A percentile compares a stretch with the other conserved stretches of the same genome.
Evolutionary conservation across 441 rosid species (phyloP).

Genomic region (Capsella rubella): DNA sequence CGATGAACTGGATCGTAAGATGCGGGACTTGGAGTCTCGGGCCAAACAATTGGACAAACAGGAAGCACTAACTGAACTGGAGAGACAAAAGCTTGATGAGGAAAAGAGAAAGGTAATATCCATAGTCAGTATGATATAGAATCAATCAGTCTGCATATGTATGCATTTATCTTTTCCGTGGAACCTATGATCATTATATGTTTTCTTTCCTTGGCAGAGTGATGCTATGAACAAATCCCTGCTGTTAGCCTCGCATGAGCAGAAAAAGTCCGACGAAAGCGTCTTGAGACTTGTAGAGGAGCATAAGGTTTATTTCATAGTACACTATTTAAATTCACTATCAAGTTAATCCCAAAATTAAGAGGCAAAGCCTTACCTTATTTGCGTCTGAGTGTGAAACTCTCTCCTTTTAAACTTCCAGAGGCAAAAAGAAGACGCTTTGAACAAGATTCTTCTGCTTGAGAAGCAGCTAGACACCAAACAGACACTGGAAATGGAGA

Average conservation of each 20-base stretch:
- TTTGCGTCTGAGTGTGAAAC: constrained; percentile 18
- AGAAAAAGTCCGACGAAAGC: constrained; percentile 76
- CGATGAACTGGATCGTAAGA: constrained; percentile 66
- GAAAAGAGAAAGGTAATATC: constrained; percentile 71
- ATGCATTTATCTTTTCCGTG: constrained; percentile 6
- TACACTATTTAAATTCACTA: constrained; percentile 15
- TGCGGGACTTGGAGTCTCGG: constrained; percentile 59
- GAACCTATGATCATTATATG: constrained; percentile 14
- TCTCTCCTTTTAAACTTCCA: constrained; percentile 40
- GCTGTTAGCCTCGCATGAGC: constrained; percentile 78
- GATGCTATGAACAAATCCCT: constrained; percentile 69
- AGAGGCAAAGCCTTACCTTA: background rate
- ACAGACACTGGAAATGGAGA: constrained; percentile 91
- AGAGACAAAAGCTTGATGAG: constrained; percentile 83
- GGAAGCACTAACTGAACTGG: constrained; percentile 83
- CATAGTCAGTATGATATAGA: background rate
- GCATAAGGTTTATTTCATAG: constrained; percentile 62
- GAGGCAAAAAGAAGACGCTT: constrained; percentile 81
- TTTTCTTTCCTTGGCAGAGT: constrained; percentile 55
- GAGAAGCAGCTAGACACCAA: constrained; percentile 77
- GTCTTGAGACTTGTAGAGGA: constrained; percentile 80
- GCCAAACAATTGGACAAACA: constrained; percentile 72
- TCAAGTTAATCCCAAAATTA: background rate
- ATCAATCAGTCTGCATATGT: constrained; percentile 8
- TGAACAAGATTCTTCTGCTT: constrained; percentile 63